Evolutionary conservation across 176 grass and related monocot species (phyloP).

Genomic region (Carex myosuroides): DNA sequence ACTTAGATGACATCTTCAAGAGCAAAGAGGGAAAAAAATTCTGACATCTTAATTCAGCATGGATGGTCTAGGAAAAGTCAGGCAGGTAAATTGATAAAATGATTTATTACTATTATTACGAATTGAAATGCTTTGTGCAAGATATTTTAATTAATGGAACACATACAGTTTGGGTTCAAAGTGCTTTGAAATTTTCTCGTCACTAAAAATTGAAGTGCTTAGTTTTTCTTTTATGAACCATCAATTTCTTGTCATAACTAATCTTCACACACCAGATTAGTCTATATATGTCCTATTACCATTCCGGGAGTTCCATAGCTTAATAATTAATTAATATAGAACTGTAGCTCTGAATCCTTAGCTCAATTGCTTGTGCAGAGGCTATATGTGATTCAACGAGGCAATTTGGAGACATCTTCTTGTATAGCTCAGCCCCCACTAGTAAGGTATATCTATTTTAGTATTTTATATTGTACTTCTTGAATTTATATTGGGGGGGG

Average conservation of each 20-base stretch:
- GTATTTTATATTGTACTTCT: slow-evolving; percentile 13
- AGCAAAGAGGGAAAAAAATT: not conserved
- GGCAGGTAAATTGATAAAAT: not conserved
- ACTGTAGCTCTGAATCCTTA: not conserved
- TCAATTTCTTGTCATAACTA: no score
- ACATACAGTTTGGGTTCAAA: not conserved
- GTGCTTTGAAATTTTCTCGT: not conserved
- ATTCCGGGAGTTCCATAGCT: not conserved
- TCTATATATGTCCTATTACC: no score
- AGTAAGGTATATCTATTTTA: slow-evolving; percentile 75
- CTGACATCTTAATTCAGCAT: not conserved
- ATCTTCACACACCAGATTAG: no score
- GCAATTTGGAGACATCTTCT: slow-evolving; percentile 70
- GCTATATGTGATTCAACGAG: slow-evolving; percentile 66
- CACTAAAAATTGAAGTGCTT: not conserved
- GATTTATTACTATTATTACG: not conserved
- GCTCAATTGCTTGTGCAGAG: slow-evolving; percentile 39
- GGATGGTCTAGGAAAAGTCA: not conserved
- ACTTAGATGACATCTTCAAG: not conserved
- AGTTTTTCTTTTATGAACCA: no score
- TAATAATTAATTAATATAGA: slow-evolving; percentile 4
- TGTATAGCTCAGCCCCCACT: slow-evolving; percentile 61
- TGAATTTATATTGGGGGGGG: not conserved
- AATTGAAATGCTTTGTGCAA: not conserved
- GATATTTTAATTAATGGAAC: not conserved